A percentile compares a stretch with the other conserved stretches of the same genome.
These are phyloP conservation scores for Cladosporium colombiae DNA, from an alignment of 2,329 filamentous ascomycete genomes.

Conservation along the genomic window DNA sequence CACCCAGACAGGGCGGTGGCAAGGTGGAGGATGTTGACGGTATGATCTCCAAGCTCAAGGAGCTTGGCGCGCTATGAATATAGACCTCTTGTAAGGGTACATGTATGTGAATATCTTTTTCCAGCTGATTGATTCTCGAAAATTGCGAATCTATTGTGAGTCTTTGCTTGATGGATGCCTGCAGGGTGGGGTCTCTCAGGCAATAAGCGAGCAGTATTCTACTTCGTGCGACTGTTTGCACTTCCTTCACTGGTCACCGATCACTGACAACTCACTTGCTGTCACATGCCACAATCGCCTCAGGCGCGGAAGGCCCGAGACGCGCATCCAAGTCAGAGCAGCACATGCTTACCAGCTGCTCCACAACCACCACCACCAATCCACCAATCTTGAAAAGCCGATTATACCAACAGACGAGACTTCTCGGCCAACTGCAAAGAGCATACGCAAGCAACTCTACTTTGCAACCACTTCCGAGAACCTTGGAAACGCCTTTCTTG, in stretches of 20 bases:
- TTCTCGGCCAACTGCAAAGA: not conserved
- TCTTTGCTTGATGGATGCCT: not conserved
- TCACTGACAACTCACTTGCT: not conserved
- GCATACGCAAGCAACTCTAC: not conserved
- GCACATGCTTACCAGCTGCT: not conserved
- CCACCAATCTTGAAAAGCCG: not conserved
- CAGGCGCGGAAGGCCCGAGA: not conserved
- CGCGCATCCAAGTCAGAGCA: slow-evolving; percentile 1
- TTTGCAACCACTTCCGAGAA: not conserved
- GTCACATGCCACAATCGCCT: not conserved
- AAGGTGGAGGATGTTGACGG: slow-evolving; percentile 98
- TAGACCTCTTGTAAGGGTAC: slow-evolving; percentile 15
- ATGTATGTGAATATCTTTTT: slow-evolving; percentile 16
- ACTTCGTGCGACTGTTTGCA: not conserved
- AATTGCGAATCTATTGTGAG: not conserved
- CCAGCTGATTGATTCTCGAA: not conserved
- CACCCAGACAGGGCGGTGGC: slow-evolving; percentile 83
- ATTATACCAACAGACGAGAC: not conserved
- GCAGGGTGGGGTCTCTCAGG: not conserved
- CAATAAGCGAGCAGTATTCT: not conserved
- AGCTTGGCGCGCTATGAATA: slow-evolving; percentile 78
- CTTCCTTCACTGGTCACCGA: not conserved
- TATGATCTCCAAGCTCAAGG: slow-evolving; percentile 91
- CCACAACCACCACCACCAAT: not conserved
- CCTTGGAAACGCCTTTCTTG: not conserved